Conservation (phyloP, 257 asterid genomes). For the Primulina eburnea region DNA sequence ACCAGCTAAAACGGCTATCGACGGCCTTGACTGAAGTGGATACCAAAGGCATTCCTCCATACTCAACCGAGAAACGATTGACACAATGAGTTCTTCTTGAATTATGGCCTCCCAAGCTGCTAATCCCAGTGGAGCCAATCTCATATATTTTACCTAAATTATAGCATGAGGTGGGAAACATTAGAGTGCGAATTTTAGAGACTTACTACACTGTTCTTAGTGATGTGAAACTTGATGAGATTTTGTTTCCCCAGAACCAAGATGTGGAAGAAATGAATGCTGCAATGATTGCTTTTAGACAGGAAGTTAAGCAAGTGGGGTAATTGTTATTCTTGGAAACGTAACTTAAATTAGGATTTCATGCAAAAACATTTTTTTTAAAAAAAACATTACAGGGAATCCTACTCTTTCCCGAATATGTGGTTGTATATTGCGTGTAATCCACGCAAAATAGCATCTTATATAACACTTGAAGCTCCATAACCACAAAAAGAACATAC, state of each 20-base stretch:
- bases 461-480: background rate
- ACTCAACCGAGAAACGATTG: conserved; percentile 53
- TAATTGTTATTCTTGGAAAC: background rate
- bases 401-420: too few species aligned
- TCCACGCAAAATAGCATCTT: background rate
- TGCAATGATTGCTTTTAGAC: background rate
- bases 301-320: background rate
- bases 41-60: conserved; percentile 65
- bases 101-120: conserved; percentile 87
- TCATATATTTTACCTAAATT: conserved; percentile 65
- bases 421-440: background rate
- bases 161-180: conserved; percentile 11
- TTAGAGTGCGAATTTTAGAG: background rate
- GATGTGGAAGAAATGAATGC: background rate
- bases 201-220: background rate
- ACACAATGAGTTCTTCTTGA: conserved; percentile 63
- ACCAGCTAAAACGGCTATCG: conserved; percentile 68
- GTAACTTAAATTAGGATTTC: background rate
- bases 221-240: background rate
- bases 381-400: background rate
- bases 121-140: conserved; percentile 80
- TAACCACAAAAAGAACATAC: background rate
- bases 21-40: conserved; percentile 71
- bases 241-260: background rate
- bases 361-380: too few species aligned